Base-by-base conservation (phyloP, 805 yeast genomes). In the Middelhovenomyces tepae region DNA sequence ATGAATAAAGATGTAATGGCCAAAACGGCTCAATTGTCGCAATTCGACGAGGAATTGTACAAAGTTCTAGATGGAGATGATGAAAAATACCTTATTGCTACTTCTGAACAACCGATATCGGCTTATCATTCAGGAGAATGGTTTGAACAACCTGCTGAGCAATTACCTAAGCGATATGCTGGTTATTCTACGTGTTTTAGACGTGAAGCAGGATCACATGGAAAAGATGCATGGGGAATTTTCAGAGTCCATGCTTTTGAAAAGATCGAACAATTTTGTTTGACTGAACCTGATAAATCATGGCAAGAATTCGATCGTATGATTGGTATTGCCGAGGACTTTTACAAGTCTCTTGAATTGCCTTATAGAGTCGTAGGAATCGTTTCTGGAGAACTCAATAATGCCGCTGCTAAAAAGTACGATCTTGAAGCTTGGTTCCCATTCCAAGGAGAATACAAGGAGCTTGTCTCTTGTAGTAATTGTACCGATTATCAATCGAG, bases 401-500 rank as follows among this genome's bases (percentile, higher is more conserved):
- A 91, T 52, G 96, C 98, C 34, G 98, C 98, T 43, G 97, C 98
- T 46, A 91, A 91, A 72, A 91, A 91, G 64, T 91, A 80, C 68
- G 98, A 91, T 68, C 73, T 91, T 57, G 98, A 91, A 71, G 98
- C 98, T 32, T 91, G 98, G 98, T 91, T 91, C 93, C 98, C 98
- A 57, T 91, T 71, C 83, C 98, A 91, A 71, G 73, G 86, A 61
- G 98, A 91, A 66, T 91, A 83, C 70, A 91, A 91, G 67, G 98
- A 91, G 69, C 76, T 91, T 53, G 98, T 91, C 36, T 85, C 95
- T 13, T 89, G 97, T 69, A 89, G 97, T 39, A 91, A 91, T 74
- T 91, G 98, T 76, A 91, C 98, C 40, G 98, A 91, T 67, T 91
- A 91, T 65, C 98, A 91, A 71, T 84, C 97, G 34, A 82, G 98